Conservation (phyloP, 2,329 filamentous ascomycete species). For the Cadophora sp. region DNA sequence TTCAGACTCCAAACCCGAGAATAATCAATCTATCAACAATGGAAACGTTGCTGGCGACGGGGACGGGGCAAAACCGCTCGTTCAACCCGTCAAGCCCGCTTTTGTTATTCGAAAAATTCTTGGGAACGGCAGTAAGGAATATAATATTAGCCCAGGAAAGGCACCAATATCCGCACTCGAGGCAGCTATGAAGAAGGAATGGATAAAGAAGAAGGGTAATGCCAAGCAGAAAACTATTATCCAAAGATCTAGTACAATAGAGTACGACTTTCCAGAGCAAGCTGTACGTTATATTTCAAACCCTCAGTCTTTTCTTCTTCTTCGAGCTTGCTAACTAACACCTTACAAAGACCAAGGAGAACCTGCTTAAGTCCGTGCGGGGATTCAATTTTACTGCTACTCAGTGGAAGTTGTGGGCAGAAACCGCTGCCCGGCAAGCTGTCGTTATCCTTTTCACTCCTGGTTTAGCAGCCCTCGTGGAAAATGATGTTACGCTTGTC, state of each 20-base stretch:
- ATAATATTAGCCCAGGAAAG: too few species aligned
- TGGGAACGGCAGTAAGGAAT: too few species aligned
- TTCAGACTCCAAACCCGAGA: too few species aligned
- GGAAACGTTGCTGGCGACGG: too few species aligned
- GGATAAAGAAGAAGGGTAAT: background rate
- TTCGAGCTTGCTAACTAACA: background rate
- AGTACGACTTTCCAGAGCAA: conserved; percentile 8
- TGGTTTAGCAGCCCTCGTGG: conserved; percentile 41
- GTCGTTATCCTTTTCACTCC: conserved; percentile 46
- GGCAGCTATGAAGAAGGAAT: background rate
- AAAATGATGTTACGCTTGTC: conserved; percentile 42
- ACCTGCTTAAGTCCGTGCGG: background rate
- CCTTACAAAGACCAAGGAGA: background rate
- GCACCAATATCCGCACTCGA: background rate
- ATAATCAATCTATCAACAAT: too few species aligned
- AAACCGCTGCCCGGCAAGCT: conserved; percentile 22
- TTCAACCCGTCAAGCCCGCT: too few species aligned
- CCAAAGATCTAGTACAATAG: conserved; percentile 5
- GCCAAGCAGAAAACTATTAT: background rate
- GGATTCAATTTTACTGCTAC: too few species aligned
- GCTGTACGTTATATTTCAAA: background rate
- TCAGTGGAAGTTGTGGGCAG: background rate
- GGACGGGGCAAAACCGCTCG: too few species aligned
- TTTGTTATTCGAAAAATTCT: too few species aligned
- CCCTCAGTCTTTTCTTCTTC: background rate